Evolutionary conservation across 176 grass and related monocot species (phyloP).

Genomic region (Triticum timopheevii): DNA sequence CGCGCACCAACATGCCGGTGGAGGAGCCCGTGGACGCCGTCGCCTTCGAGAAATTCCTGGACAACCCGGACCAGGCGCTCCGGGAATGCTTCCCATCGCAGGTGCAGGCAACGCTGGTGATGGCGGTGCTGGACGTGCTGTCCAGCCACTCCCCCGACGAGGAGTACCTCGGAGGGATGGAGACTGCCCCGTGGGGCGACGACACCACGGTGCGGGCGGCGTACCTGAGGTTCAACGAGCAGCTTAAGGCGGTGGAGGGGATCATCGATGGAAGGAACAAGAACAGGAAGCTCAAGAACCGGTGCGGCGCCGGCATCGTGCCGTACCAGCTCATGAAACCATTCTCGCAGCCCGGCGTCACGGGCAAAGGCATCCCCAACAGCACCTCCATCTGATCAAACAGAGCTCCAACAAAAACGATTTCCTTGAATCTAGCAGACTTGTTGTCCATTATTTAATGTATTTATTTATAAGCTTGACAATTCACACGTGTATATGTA

Average conservation of each 20-base stretch:
- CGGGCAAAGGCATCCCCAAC: conserved; percentile 72
- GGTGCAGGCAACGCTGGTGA: conserved; percentile 70
- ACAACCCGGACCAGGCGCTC: conserved; percentile 56
- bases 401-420: background rate
- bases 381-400: conserved; percentile 61
- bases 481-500: background rate
- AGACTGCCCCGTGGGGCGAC: conserved; percentile 43
- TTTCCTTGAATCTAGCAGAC: background rate
- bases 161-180: conserved; percentile 69
- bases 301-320: conserved; percentile 64
- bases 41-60: conserved; percentile 37
- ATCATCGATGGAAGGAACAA: conserved; percentile 56
- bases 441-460: background rate
- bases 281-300: conserved; percentile 54
- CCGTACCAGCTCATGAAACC: conserved; percentile 83
- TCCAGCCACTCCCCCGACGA: conserved; percentile 77
- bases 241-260: conserved; percentile 59
- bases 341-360: conserved; percentile 47
- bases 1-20: conserved; percentile 68
- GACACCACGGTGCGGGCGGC: conserved; percentile 42
- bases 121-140: conserved; percentile 64
- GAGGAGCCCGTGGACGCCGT: conserved; percentile 53
- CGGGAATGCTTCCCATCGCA: conserved; percentile 59
- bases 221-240: conserved; percentile 34
- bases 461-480: background rate